Evolutionary conservation across 2,329 filamentous ascomycete genomes (phyloP).

Genomic region (Diaporthe citriasiana): DNA sequence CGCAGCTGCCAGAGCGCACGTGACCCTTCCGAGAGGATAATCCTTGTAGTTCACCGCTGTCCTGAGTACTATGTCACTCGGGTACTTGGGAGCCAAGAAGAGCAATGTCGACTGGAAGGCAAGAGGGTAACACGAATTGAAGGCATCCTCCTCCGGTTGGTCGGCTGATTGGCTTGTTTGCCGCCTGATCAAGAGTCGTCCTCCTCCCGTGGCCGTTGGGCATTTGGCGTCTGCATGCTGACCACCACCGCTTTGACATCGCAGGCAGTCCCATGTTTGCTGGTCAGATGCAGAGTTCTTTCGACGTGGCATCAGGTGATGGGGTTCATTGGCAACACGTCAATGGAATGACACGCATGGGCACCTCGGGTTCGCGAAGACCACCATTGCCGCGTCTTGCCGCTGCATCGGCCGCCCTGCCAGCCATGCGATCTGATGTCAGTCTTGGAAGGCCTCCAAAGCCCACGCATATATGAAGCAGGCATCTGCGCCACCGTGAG

Average conservation of each 20-base stretch:
- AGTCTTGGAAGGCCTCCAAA: background rate
- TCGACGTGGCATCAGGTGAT: constrained; percentile 30
- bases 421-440: background rate
- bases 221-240: constrained; percentile 16
- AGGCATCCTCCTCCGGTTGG: constrained; percentile 24
- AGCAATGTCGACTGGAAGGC: constrained; percentile 7
- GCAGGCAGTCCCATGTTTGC: constrained; percentile 17
- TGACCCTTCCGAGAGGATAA: constrained; percentile 38
- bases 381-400: constrained; percentile 24
- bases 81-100: constrained; percentile 6
- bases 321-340: constrained; percentile 27
- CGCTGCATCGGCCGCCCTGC: background rate
- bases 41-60: constrained; percentile 31
- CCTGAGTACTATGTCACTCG: constrained; percentile 20
- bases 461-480: background rate
- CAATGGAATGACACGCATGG: too few species aligned
- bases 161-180: constrained; percentile 24
- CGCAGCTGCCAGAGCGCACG: constrained; percentile 40
- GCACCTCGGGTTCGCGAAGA: too few species aligned
- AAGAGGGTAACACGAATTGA: constrained; percentile 10
- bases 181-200: constrained; percentile 16
- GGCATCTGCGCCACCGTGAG: background rate
- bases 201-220: constrained; percentile 18
- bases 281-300: constrained; percentile 33
- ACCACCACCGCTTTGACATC: constrained; percentile 36